Base-by-base conservation (phyloP, 169 alveolate species). In the Plasmodium ovale region DNA sequence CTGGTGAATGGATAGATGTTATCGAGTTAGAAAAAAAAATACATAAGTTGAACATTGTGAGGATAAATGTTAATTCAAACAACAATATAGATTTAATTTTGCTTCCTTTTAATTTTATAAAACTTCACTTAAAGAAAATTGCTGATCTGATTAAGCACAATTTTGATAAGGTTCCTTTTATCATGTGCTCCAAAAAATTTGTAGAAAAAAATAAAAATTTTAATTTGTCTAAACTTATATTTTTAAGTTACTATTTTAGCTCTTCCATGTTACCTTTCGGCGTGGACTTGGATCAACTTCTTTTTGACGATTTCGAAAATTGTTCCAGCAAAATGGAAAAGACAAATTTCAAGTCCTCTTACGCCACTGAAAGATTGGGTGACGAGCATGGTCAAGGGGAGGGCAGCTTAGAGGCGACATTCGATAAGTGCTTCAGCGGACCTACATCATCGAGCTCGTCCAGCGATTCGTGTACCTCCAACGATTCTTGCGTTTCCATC, bases 1-100 rank as follows among this genome's bases (percentile, higher is more conserved):
- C 35, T 51, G 69, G 82, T 23, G 90, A 82, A 82, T 82, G 90
- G 90, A 65, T 82, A 19, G 82, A 82, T 49, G 35, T 82, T 14
- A 5, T 82, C 21, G 69, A 67, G 27, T n/a, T 82, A 35, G 90
- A 82, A 64, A 51, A 42, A 37, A 65, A 44, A 21, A 44, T 25
- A 27, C 23, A 1, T 25, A 49, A 35, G n/a, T 29, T 27, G 6
- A 65, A 54, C 29, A 56, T 37, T 12, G 53, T 64, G 12, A 64
- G 21, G 1, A 51, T 19, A 35, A 5, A 44, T 25, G 10, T 29
- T 31, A 54, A 53, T 72, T 31, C 25, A 29, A 59, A 33, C 31
- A 44, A 72, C 12, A 59, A 65, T 29, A 82, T 82, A 53, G 10
- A 82, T 82, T 65, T 82, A 33, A 69, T 82, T 58, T 14, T 67